A percentile compares a stretch with the other conserved stretches of the same genome.
Evolutionary conservation across 768 basidiomycete species (phyloP).

Genomic region (Pleurotus ostreatus): DNA sequence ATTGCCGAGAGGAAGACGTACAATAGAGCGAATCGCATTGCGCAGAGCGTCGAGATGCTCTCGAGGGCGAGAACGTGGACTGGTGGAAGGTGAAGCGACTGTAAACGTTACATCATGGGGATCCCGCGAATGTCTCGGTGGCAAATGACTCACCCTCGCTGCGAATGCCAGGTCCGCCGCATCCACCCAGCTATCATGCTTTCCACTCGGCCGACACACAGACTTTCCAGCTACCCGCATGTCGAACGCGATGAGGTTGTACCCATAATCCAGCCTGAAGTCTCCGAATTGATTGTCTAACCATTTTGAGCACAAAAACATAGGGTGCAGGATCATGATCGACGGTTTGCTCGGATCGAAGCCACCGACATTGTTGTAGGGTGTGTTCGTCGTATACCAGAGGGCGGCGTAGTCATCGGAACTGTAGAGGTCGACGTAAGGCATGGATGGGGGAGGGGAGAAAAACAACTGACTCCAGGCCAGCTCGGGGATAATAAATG

Average conservation of each 20-base stretch:
- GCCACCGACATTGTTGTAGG: constrained; percentile 54
- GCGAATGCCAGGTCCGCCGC: constrained; percentile 73
- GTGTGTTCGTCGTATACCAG: constrained; percentile 67
- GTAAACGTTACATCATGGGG: background rate
- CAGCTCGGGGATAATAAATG: background rate
- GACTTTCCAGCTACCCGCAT: constrained; percentile 62
- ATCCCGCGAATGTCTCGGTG: background rate
- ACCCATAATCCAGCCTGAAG: constrained; percentile 49
- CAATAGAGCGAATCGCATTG: constrained; percentile 63
- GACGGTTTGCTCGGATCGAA: constrained; percentile 66
- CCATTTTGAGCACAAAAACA: constrained; percentile 69
- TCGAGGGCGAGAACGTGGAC: constrained; percentile 74
- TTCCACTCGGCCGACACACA: constrained; percentile 43
- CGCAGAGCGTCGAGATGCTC: constrained; percentile 49
- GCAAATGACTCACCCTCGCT: constrained; percentile 44
- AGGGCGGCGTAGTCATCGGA: constrained; percentile 65
- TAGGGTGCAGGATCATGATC: constrained; percentile 63
- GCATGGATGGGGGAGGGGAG: constrained; percentile 37
- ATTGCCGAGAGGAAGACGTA: constrained; percentile 29
- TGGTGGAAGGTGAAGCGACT: constrained; percentile 63
- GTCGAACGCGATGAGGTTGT: constrained; percentile 76
- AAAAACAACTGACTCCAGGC: background rate
- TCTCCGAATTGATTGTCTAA: constrained; percentile 64
- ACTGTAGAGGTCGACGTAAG: constrained; percentile 62
- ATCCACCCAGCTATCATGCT: constrained; percentile 73